Base-by-base conservation (phyloP, 1,284 basidiomycete genomes). In the Marasmius oreades region DNA sequence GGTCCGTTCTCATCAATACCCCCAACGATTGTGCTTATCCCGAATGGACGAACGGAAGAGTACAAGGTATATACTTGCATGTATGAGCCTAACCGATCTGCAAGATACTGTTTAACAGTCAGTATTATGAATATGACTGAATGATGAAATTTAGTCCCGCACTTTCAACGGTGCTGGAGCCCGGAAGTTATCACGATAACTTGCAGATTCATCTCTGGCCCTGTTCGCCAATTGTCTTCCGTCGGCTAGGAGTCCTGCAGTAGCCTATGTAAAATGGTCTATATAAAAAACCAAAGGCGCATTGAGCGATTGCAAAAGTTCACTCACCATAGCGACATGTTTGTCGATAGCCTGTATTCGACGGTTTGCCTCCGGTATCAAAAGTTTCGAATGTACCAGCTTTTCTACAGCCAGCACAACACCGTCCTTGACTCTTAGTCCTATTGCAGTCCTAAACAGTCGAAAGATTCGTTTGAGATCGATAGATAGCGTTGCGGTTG, bases 1-100 rank as follows among this genome's bases (percentile, higher is more conserved):
- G 97, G 95, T 2, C 95, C 95, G 42, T 81, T 81, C 72, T 93
- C 91, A 77, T 99, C 97, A 6, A 96, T 81, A 10, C 90, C 88
- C 42, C 88, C 96, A 18, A 99, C 76, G 67, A 99, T 90, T 22
- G 95, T 89, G 64, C 93, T 94, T 63, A 96, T 88, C 14, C 97
- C 97, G 64, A 99, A 99, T 0, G 97, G 97, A 24, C 97, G 88
- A 33, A 99, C 97, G 23, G 95, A 98, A 0, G 95, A 98, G 74
- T 99, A 98, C 52, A 98, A 87, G 7, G 97, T 99, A 76, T 98
- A 99, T 20, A 91, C 89, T 75, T 99, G 97, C 2, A 94, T 88
- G 70, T 95, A 98, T 37, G 88, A 81, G 0, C 92, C 90, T 45
- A 99, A 69, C 57, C 95, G 90, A 68, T 94, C 90, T 51, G 91